Conservation (phyloP, 768 basidiomycete genomes). For the Boletus patriciae region DNA sequence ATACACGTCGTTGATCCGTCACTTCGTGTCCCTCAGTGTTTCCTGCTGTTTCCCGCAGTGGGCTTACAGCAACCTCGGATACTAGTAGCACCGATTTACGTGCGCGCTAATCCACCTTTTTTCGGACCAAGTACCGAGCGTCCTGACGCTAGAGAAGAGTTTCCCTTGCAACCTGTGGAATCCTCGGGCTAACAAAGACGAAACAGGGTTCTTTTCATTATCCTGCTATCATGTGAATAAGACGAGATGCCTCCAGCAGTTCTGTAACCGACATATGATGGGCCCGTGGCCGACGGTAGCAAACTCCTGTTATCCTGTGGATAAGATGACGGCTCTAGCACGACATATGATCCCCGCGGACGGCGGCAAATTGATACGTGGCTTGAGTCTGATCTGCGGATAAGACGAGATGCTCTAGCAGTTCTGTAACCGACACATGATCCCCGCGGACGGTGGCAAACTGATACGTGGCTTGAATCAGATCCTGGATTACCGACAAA, state of each 20-base stretch:
- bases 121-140: background rate
- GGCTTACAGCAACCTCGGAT: no score
- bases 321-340: background rate
- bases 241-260: no score
- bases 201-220: background rate
- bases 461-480: background rate
- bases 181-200: no score
- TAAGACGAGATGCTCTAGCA: background rate
- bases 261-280: no score
- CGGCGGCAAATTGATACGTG: background rate
- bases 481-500: background rate
- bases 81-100: no score
- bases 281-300: no score
- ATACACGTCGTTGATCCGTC: no score
- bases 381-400: background rate
- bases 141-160: background rate
- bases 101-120: background rate
- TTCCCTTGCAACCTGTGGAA: background rate
- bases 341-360: constrained; percentile 1
- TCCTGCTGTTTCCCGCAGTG: no score
- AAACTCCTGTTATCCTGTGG: background rate
- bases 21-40: no score
- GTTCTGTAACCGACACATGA: background rate
- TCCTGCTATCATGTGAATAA: background rate
- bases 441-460: background rate